phyloP scores from a whole-genome alignment of 1,284 basidiomycete genomes.

The Naganishia sp. region DNA sequence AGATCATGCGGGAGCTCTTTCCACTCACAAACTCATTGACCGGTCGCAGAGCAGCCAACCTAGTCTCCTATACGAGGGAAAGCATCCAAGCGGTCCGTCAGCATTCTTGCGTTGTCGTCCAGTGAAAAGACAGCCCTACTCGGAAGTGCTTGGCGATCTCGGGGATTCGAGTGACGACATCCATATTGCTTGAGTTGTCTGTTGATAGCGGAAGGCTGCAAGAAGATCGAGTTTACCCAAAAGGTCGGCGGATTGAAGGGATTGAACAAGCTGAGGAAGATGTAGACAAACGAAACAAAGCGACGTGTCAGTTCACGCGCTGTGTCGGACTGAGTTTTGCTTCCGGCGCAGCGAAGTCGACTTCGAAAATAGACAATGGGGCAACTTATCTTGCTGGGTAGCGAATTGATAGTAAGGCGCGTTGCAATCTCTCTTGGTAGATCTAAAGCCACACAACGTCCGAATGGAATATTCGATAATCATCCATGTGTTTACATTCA shows the following conservation, averaged over 20 bases:
- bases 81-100: constrained; percentile 5
- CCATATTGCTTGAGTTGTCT: constrained; percentile 54
- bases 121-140: constrained; percentile 55
- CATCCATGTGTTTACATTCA: too few relatives aligned
- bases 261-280: background rate
- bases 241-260: constrained; percentile 2
- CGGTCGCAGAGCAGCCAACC: constrained; percentile 76
- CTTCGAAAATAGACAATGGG: too few relatives aligned
- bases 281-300: background rate
- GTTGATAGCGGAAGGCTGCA: background rate
- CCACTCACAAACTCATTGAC: constrained; percentile 61
- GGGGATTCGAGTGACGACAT: constrained; percentile 63
- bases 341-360: constrained; percentile 2
- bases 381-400: too few relatives aligned
- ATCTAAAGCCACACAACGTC: too few relatives aligned
- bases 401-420: too few relatives aligned
- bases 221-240: constrained; percentile 34
- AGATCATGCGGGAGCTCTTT: too few relatives aligned
- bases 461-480: too few relatives aligned
- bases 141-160: constrained; percentile 72
- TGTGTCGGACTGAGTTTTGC: constrained; percentile 12
- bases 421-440: too few relatives aligned
- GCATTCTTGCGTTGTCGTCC: constrained; percentile 3
- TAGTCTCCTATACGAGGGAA: constrained; percentile 65
- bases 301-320: constrained; percentile 23